Evolutionary conservation across 106 monocot genomes (phyloP).

Genomic region (Agapanthus africanus): DNA sequence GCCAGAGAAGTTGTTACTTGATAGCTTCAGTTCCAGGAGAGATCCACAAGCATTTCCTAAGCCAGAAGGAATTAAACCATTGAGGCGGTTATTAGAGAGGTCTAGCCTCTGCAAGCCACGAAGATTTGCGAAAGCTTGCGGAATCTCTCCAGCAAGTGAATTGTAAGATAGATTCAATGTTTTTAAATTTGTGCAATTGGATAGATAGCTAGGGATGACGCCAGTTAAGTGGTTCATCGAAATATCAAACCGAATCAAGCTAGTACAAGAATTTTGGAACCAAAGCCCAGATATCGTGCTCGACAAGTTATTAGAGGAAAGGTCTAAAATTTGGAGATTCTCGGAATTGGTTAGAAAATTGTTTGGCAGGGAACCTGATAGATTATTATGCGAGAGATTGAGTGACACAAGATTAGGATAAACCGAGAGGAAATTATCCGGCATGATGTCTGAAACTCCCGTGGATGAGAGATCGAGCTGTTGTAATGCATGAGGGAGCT

Average conservation of each 20-base stretch:
- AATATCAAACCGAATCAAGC: slow-evolving; percentile 46
- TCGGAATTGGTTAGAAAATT: slow-evolving; percentile 24
- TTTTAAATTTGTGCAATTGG: slow-evolving; percentile 44
- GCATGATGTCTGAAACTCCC: slow-evolving; percentile 39
- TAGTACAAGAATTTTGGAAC: slow-evolving; percentile 31
- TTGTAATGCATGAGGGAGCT: slow-evolving; percentile 36
- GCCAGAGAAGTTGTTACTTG: slow-evolving; percentile 33
- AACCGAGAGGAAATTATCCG: slow-evolving; percentile 21
- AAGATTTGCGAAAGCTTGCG: slow-evolving; percentile 29
- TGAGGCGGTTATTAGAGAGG: slow-evolving; percentile 44
- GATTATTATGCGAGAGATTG: slow-evolving; percentile 60
- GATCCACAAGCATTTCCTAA: slow-evolving; percentile 45
- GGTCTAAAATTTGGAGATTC: slow-evolving; percentile 48
- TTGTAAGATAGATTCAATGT: slow-evolving; percentile 65
- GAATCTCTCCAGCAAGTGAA: slow-evolving; percentile 50
- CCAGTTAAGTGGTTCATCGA: slow-evolving; percentile 38
- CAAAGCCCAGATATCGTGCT: slow-evolving; percentile 31
- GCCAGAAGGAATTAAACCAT: slow-evolving; percentile 30
- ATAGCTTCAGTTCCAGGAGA: slow-evolving; percentile 36
- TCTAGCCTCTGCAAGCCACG: slow-evolving; percentile 43
- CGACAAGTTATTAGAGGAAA: slow-evolving; percentile 66
- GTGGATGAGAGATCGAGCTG: slow-evolving; percentile 51
- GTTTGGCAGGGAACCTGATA: slow-evolving; percentile 37
- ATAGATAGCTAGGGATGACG: slow-evolving; percentile 36
- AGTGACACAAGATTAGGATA: slow-evolving; percentile 29